Base-by-base conservation (phyloP, 2,329 filamentous ascomycete species). In the Calonectria pteridis region DNA sequence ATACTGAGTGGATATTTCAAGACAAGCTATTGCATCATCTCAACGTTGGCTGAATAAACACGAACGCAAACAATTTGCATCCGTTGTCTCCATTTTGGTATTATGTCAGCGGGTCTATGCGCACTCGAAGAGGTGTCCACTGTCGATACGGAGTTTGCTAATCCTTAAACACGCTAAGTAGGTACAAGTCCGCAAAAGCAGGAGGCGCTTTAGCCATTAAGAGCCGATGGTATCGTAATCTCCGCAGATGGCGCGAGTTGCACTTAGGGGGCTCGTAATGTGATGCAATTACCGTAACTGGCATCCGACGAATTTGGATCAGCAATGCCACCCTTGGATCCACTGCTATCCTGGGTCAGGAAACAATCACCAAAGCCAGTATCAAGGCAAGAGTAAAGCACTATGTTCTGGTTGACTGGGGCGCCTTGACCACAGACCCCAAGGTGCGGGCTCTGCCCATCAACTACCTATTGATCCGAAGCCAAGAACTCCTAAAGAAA, bases 281-380 rank as follows among this genome's bases (percentile, higher is more conserved):
- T 23, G 20, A 49, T 49, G 2, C n/a, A 23, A 49, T 10, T 14
- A 5, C n/a, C 13, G 6, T 2, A 3, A 20, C 7, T 40, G 3
- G 37, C 20, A 40, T 40, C 16, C 2, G 16, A 6, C 6, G 16
- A 40, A 18, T 18, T 6, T 18, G 37, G 5, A 20, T 40, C 16
- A 16, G 84, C 91, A n/a, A 77, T 91, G 73, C 75, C 5, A 76
- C 76, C 6, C 26, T 77, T 35, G 70, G 67, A 13, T 1, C 35
- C 6, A 33, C 35, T 14, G 65, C 14, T 1, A n/a, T 55, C 9
- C 4, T 46, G 10, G 23, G 14, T 28, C 70, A 72, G 46, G 68
- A 64, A 28, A 13, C n/a, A 49, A 59, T 72, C 26, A 65, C 69
- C 16, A 58, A 72, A 6, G 70, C 65, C 13, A 46, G 35, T 18